A percentile compares a stretch with the other conserved stretches of the same genome.
Evolutionary conservation across 1,284 basidiomycete species (phyloP).

Genomic region (Apiotrichum akiyoshidainum): DNA sequence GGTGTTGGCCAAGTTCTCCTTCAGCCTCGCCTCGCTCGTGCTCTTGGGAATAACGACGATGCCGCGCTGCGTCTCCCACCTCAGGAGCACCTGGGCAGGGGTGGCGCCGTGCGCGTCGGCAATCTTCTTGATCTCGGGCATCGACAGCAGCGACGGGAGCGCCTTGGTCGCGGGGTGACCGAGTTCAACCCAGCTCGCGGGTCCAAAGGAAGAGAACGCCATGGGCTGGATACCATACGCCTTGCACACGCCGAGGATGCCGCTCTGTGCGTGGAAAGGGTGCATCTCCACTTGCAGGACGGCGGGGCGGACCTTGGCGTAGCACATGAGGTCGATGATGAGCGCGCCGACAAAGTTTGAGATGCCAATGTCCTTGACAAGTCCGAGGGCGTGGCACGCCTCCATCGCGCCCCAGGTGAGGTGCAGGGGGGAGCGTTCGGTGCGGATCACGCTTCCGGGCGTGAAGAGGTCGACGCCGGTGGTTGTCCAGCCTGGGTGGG

Average conservation of each 20-base stretch:
- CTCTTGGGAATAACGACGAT: constrained; percentile 67
- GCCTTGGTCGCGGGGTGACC: constrained; percentile 32
- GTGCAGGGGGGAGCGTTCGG: constrained; percentile 25
- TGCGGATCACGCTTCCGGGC: neutral
- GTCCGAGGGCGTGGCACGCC: constrained; percentile 61
- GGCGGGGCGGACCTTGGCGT: constrained; percentile 66
- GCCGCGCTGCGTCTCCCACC: constrained; percentile 43
- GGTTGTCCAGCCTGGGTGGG: constrained; percentile 11
- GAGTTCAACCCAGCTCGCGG: constrained; percentile 58
- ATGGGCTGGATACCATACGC: constrained; percentile 64
- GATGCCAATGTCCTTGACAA: constrained; percentile 75
- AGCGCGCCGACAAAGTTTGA: constrained; percentile 64
- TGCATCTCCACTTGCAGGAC: constrained; percentile 75
- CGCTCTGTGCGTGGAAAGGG: constrained; percentile 61
- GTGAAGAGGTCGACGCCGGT: neutral
- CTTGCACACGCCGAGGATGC: constrained; percentile 61
- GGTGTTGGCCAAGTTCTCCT: constrained; percentile 61
- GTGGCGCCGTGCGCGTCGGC: constrained; percentile 44
- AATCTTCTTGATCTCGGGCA: constrained; percentile 58
- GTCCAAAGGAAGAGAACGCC: constrained; percentile 74
- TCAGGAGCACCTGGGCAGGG: constrained; percentile 41
- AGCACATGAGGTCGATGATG: constrained; percentile 53
- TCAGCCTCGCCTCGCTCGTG: constrained; percentile 54
- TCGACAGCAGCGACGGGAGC: constrained; percentile 32
- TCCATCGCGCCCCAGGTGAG: constrained; percentile 72